A percentile compares a stretch with the other conserved stretches of the same genome.
Conservation (phyloP, 2,329 filamentous ascomycete species). For the Fusarium protoensiforme region DNA sequence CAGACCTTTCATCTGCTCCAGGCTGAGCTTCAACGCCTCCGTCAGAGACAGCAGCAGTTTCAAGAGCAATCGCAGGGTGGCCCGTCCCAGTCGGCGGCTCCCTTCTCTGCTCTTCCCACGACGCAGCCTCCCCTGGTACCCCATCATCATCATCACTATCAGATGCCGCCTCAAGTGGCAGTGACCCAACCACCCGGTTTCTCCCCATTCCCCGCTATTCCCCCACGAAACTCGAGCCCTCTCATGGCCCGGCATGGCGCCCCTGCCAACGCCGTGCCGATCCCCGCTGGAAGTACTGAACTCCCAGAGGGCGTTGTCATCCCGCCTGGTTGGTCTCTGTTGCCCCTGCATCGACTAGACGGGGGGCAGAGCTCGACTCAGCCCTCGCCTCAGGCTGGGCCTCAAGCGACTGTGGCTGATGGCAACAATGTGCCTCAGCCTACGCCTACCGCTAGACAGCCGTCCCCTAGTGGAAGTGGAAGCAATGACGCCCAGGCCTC, state of each 20-base stretch:
- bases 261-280: constrained; percentile 58
- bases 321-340: constrained; percentile 72
- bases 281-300: constrained; percentile 69
- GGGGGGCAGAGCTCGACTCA: constrained; percentile 41
- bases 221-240: constrained; percentile 53
- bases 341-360: constrained; percentile 69
- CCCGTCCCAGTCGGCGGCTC: constrained; percentile 20
- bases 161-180: constrained; percentile 28
- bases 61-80: constrained; percentile 43
- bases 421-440: constrained; percentile 14
- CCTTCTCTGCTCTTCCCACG: constrained; percentile 15
- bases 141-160: constrained; percentile 24
- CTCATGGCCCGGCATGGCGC: constrained; percentile 61
- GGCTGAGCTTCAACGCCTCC: constrained; percentile 73
- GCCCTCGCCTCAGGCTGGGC: constrained; percentile 37
- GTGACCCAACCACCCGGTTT: constrained; percentile 31
- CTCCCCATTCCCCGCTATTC: constrained; percentile 38
- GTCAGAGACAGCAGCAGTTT: constrained; percentile 58
- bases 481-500: constrained; percentile 27
- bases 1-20: constrained; percentile 75
- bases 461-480: constrained; percentile 23
- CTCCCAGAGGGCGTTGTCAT: constrained; percentile 73
- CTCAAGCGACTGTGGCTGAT: constrained; percentile 29
- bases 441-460: constrained; percentile 22
- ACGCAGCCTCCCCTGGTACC: constrained; percentile 20